These are phyloP conservation scores for Prunus armeniaca DNA, from an alignment of 306 rosid species.

Conservation along the genomic window DNA sequence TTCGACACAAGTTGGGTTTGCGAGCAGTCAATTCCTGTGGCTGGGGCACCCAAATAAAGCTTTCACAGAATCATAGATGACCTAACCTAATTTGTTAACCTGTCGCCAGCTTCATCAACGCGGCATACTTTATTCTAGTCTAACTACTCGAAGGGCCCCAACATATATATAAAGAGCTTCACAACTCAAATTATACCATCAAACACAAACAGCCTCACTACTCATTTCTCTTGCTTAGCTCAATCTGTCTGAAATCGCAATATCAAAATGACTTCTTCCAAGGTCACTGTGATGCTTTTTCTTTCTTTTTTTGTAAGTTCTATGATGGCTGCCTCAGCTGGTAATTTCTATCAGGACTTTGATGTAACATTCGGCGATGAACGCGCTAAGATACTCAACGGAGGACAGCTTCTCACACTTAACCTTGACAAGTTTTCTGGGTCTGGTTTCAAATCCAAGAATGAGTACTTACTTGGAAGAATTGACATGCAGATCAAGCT, in stretches of 20 bases:
- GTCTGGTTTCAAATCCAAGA: conserved; percentile 66
- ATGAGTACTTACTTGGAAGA: conserved; percentile 55
- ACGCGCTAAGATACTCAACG: conserved; percentile 51
- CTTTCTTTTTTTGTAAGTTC: conserved; percentile 6
- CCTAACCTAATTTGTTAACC: too few relatives aligned
- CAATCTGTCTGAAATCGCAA: not conserved
- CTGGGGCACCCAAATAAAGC: too few relatives aligned
- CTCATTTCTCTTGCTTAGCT: not conserved
- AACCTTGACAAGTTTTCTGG: conserved; percentile 70
- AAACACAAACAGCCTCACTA: conserved; percentile 1
- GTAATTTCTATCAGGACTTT: conserved; percentile 56
- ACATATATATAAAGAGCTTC: conserved; percentile 22
- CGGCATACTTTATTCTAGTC: too few relatives aligned
- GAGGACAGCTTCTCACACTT: conserved; percentile 62
- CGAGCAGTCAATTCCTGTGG: too few relatives aligned
- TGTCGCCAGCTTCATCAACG: too few relatives aligned
- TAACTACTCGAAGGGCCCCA: too few relatives aligned
- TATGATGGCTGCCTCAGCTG: conserved; percentile 29
- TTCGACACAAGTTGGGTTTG: too few relatives aligned
- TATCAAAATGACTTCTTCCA: conserved; percentile 8
- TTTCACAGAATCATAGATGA: too few relatives aligned
- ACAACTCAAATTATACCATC: not conserved
- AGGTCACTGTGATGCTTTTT: not conserved
- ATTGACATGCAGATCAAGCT: conserved; percentile 75
- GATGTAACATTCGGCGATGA: conserved; percentile 61